Percentiles rank a stretch among this genome's conserved stretches.
These are phyloP conservation scores for Botrytis hyacinthi DNA, from an alignment of 2,329 filamentous ascomycete genomes.

Conservation along the genomic window DNA sequence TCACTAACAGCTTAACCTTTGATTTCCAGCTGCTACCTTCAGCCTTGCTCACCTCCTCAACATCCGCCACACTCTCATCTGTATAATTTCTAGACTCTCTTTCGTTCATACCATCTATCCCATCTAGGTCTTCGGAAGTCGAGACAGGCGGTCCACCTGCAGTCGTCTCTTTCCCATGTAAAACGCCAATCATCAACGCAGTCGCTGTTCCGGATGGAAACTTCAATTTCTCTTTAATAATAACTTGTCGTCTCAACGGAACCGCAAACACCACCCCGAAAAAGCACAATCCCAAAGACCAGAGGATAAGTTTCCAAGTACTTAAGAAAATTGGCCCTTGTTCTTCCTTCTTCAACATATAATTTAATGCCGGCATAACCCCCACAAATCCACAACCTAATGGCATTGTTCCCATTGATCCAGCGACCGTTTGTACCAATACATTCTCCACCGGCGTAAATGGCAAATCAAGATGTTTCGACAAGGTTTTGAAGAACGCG, in stretches of 20 bases:
- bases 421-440: conserved; percentile 91
- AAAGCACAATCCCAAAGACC: conserved; percentile 90
- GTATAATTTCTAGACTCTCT: conserved; percentile 13
- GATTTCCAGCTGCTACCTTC: conserved; percentile 37
- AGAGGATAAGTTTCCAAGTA: conserved; percentile 76
- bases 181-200: conserved; percentile 84
- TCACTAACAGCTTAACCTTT: conserved; percentile 44
- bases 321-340: conserved; percentile 71
- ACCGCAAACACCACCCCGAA: conserved; percentile 98
- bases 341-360: conserved; percentile 73
- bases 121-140: conserved; percentile 8
- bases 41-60: conserved; percentile 31
- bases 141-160: conserved; percentile 22
- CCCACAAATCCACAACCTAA: conserved; percentile 94
- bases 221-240: conserved; percentile 85
- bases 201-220: conserved; percentile 97
- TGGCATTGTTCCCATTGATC: conserved; percentile 94
- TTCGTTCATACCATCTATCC: background rate
- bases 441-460: conserved; percentile 97
- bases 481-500: conserved; percentile 81
- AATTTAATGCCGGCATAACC: conserved; percentile 90
- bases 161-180: conserved; percentile 64
- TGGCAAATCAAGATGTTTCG: conserved; percentile 69
- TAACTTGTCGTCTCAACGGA: conserved; percentile 83
- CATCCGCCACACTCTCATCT: conserved; percentile 25